Percentiles rank a stretch among this genome's conserved stretches.
Evolutionary conservation across 768 basidiomycete species (phyloP).

Genomic region (Cystobasidium ongulense): DNA sequence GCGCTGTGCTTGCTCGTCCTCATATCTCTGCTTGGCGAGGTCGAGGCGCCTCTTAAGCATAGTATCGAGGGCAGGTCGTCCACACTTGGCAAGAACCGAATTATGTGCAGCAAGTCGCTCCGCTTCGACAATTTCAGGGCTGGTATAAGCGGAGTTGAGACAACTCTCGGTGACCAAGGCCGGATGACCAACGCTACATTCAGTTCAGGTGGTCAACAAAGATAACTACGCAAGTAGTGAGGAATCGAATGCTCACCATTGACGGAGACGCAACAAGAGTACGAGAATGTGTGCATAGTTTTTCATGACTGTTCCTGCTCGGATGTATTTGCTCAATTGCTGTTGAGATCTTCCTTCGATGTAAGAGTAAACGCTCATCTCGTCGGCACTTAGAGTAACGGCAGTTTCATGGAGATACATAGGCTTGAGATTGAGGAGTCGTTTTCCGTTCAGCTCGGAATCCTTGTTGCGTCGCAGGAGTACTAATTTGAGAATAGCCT

Average conservation of each 20-base stretch:
- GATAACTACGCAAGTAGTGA: too few species aligned
- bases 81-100: not conserved
- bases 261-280: not conserved
- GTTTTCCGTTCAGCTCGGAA: conserved; percentile 4
- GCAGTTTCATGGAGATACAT: not conserved
- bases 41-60: not conserved
- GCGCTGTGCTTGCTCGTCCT: not conserved
- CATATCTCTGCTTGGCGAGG: not conserved
- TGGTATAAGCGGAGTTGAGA: not conserved
- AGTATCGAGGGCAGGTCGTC: not conserved
- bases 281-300: not conserved
- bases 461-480: conserved; percentile 10
- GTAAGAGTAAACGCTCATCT: not conserved
- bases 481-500: conserved; percentile 4
- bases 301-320: not conserved
- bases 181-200: not conserved
- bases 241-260: too few species aligned
- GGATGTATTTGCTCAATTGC: not conserved
- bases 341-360: not conserved
- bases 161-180: not conserved
- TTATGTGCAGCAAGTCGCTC: not conserved
- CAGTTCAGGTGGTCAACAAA: too few species aligned
- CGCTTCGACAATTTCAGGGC: not conserved
- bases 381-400: not conserved
- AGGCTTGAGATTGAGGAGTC: not conserved